Evolutionary conservation across 2,329 filamentous ascomycete genomes (phyloP).

Genomic region (Rutstroemia sp.): DNA sequence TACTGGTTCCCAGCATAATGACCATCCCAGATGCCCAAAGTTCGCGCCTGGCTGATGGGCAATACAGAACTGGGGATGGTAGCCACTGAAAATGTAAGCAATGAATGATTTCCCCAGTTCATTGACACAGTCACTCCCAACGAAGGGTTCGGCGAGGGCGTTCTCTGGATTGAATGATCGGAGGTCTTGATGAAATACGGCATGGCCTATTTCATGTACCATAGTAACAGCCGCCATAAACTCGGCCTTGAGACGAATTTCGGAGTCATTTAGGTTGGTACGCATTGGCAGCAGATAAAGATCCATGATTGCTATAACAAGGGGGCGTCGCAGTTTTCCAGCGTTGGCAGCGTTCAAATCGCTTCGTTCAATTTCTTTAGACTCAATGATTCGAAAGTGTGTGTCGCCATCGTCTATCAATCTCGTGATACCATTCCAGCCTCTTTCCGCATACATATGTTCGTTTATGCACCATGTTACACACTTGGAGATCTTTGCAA

Average conservation of each 20-base stretch:
- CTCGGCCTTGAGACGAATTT: constrained; percentile 16
- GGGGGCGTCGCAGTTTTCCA: constrained; percentile 11
- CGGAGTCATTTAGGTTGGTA: constrained; percentile 7
- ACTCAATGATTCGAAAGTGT: constrained; percentile 3
- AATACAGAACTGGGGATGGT: constrained; percentile 13
- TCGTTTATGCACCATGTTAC: constrained; percentile 20
- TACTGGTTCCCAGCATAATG: constrained; percentile 5
- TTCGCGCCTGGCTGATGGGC: background rate
- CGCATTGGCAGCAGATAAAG: constrained; percentile 20
- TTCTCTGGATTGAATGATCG: constrained; percentile 10
- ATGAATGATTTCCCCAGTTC: constrained; percentile 22
- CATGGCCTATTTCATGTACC: constrained; percentile 24
- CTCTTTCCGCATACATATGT: constrained; percentile 11
- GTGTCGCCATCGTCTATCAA: constrained; percentile 5
- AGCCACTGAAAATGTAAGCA: constrained; percentile 19
- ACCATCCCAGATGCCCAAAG: constrained; percentile 5
- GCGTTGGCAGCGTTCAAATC: constrained; percentile 5
- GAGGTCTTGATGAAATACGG: constrained; percentile 20
- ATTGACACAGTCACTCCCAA: constrained; percentile 12
- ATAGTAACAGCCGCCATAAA: constrained; percentile 24
- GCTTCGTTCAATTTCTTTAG: background rate
- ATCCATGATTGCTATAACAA: constrained; percentile 19
- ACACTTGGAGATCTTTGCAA: constrained; percentile 15
- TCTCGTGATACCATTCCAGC: constrained; percentile 16
- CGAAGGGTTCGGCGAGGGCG: constrained; percentile 15